A percentile compares a stretch with the other conserved stretches of the same genome.
Evolutionary conservation across 441 rosid genomes (phyloP).

Genomic region (Populus hybrid): DNA sequence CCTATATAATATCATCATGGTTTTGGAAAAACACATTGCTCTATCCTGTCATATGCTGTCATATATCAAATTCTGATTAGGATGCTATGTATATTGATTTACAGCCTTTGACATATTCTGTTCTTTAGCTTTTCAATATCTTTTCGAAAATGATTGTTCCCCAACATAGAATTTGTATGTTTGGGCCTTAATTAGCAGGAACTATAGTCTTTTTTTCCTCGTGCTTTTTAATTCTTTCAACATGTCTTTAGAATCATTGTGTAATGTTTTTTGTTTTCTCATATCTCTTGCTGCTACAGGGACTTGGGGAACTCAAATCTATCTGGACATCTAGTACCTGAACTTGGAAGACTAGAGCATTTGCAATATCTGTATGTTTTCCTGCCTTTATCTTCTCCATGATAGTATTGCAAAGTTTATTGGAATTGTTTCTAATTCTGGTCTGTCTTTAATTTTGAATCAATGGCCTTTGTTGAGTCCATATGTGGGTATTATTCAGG

Average conservation of each 20-base stretch:
- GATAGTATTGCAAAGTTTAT: neutral
- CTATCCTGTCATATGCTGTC: neutral
- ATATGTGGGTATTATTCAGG: neutral
- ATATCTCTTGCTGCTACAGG: slow-evolving; percentile 37
- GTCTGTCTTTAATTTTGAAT: neutral
- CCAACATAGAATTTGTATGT: neutral
- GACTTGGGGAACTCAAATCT: slow-evolving; percentile 91
- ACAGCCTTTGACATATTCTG: neutral
- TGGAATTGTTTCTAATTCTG: neutral
- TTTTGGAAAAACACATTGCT: neutral
- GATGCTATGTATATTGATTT: neutral
- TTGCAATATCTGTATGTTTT: slow-evolving; percentile 78
- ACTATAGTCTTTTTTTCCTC: neutral
- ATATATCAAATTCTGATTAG: neutral
- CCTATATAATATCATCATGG: neutral
- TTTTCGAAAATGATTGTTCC: neutral
- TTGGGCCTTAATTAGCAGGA: neutral
- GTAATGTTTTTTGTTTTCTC: neutral
- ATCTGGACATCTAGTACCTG: slow-evolving; percentile 81
- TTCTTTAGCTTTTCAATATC: neutral
- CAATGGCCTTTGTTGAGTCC: neutral
- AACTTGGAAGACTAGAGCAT: slow-evolving; percentile 83
- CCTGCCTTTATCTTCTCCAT: neutral
- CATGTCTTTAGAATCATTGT: neutral
- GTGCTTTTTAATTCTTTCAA: neutral